phyloP scores from a whole-genome alignment of 73 alveolate genomes.

The Uronychia setigera region DNA sequence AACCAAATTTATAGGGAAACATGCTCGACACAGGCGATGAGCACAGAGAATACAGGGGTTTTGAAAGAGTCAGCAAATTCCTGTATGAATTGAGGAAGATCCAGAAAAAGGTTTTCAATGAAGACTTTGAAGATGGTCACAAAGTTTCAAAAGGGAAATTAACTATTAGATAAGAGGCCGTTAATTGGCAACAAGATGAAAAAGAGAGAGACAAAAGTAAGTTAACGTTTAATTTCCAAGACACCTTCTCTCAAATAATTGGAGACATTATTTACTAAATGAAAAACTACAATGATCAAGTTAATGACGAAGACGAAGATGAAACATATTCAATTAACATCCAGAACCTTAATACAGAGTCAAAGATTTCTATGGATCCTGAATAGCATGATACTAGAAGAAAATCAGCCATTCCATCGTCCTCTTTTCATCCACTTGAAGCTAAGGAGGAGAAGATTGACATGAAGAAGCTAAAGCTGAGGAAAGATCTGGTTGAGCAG shows the following conservation, averaged over 20 bases:
- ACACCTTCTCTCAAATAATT: not conserved
- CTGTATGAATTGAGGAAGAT: not conserved
- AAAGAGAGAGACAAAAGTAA: not conserved
- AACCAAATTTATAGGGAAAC: not conserved
- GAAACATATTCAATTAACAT: too few relatives aligned
- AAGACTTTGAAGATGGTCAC: too few relatives aligned
- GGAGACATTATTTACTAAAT: not conserved
- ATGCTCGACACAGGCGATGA: not conserved
- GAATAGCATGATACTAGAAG: too few relatives aligned
- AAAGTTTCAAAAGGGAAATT: not conserved
- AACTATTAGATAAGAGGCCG: not conserved
- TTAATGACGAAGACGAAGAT: too few relatives aligned
- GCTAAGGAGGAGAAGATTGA: not conserved
- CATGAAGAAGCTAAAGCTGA: not conserved
- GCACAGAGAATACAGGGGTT: not conserved
- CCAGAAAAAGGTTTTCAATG: not conserved
- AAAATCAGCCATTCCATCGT: too few relatives aligned
- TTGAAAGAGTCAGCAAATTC: not conserved
- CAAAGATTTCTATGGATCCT: too few relatives aligned
- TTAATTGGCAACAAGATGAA: not conserved
- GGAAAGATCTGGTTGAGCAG: not conserved
- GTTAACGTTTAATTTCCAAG: not conserved
- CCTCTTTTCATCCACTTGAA: too few relatives aligned
- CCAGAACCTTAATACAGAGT: too few relatives aligned
- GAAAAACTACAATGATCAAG: not conserved